phyloP scores from a whole-genome alignment of 345 rosid genomes.

The Tarenaya hassleriana region DNA sequence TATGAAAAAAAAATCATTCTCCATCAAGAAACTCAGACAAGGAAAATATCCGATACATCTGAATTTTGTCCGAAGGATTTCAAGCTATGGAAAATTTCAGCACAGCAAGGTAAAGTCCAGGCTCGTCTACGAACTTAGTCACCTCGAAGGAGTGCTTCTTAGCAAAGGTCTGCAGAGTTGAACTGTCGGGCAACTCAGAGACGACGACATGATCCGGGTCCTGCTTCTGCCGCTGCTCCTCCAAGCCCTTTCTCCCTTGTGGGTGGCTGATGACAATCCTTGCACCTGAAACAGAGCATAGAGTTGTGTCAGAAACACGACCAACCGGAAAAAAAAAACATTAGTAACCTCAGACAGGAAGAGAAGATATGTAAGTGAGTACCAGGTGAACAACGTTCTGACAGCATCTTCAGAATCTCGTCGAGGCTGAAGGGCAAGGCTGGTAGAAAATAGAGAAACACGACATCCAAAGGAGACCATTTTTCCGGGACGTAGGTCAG shows the following conservation, averaged over 20 bases:
- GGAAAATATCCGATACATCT: too few species aligned
- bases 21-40: too few species aligned
- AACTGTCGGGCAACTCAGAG: slow-evolving; percentile 70
- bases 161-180: slow-evolving; percentile 45
- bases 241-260: slow-evolving; percentile 58
- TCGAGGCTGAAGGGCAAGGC: slow-evolving; percentile 63
- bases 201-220: slow-evolving; percentile 53
- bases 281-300: slow-evolving; percentile 52
- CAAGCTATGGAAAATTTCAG: slow-evolving; percentile 27
- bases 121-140: slow-evolving; percentile 52
- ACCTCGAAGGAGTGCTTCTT: slow-evolving; percentile 49
- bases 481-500: slow-evolving; percentile 65
- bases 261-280: slow-evolving; percentile 76
- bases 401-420: slow-evolving; percentile 45
- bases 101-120: slow-evolving; percentile 67
- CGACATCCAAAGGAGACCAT: slow-evolving; percentile 82
- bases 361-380: slow-evolving; percentile 17
- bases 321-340: slow-evolving; percentile 6
- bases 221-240: slow-evolving; percentile 51
- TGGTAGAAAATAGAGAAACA: slow-evolving; percentile 78
- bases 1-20: too few species aligned
- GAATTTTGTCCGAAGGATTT: too few species aligned
- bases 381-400: slow-evolving; percentile 63
- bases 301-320: slow-evolving; percentile 11
- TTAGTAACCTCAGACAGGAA: slow-evolving; percentile 5